Base-by-base conservation (phyloP, 1,139 yeast genomes). In the Candida tunisiensis region DNA sequence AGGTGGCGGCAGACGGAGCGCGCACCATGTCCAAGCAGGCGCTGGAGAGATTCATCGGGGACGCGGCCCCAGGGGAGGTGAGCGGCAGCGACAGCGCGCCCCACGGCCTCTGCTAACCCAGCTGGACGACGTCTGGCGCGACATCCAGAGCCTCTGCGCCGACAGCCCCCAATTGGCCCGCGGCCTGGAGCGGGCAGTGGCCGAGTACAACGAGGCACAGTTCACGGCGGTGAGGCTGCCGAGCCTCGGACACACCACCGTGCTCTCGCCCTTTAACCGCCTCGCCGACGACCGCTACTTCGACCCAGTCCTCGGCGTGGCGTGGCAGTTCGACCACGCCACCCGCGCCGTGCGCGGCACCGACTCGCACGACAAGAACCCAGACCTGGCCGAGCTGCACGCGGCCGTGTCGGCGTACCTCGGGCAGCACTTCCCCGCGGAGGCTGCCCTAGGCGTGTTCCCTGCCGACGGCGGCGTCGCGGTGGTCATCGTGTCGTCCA, bases 401-500 rank as follows among this genome's bases (percentile, higher is more conserved):
- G 27, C 30, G 15, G 34, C 32, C 21, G 38, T 28, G 26, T 49
- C 15, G 30, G 39, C 25, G 28, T 69, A 69, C 39, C 49, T 55
- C 6, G 34, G 37, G 3, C 60, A 55, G 32, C 67, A 62, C 36
- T 68, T 51, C 40, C 65, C 69, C 2, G 55, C 59, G 14, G 53
- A 60, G 16, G 49, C 55, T 5, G 52, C 62, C 1, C 46, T 49
- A 26, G 67, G 63, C 6, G 60, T 66, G 3, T 61, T 64, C 42
- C 77, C 77, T 3, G 57, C 58, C 6, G 63, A 55, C 41, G 68
- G 66, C 33, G 53, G 36, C 32, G 48, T 38, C 33, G 65, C 65
- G 10, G 44, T 74, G 15, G 57, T 75, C 8, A 60, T 82, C 16
- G 67, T 77, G 28, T 92, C 92, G 29, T 74, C 72, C 42, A 74